Conservation (phyloP, 371 early-diverging fungal species). For the Blakeslea trispora region DNA sequence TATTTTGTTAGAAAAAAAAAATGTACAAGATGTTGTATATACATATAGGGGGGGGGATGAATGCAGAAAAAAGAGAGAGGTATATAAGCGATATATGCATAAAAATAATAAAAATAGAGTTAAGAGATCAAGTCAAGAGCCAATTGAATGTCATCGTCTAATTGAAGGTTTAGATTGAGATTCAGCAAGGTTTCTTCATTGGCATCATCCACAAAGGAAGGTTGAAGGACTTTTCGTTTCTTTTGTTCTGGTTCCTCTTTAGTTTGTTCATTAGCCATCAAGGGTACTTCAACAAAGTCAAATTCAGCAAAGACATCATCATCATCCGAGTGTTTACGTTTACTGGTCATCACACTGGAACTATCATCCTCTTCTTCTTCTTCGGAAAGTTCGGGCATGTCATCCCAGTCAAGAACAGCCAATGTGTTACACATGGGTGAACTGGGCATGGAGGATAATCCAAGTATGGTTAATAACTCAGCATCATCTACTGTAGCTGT, state of each 20-base stretch:
- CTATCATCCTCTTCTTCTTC: constrained; percentile 28
- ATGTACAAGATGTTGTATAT: background rate
- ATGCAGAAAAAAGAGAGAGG: background rate
- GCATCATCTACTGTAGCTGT: constrained; percentile 21
- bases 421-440: constrained; percentile 12
- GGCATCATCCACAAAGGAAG: constrained; percentile 21
- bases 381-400: constrained; percentile 29
- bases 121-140: constrained; percentile 26
- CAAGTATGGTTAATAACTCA: constrained; percentile 27
- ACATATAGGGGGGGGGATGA: background rate
- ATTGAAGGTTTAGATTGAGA: background rate
- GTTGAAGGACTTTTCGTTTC: constrained; percentile 8
- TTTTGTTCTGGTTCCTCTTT: background rate
- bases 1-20: background rate
- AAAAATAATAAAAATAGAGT: no score
- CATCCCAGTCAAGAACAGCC: constrained; percentile 27
- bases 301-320: constrained; percentile 28
- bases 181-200: constrained; percentile 15
- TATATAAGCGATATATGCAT: no score
- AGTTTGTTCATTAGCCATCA: constrained; percentile 6
- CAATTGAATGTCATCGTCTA: constrained; percentile 28
- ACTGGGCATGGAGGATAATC: constrained; percentile 9
- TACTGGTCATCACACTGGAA: constrained; percentile 7
- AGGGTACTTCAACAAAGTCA: constrained; percentile 36
- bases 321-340: constrained; percentile 20